Percentiles rank a stretch among this genome's conserved stretches.
phyloP scores from a whole-genome alignment of 805 yeast genomes.

The Candida maris region DNA sequence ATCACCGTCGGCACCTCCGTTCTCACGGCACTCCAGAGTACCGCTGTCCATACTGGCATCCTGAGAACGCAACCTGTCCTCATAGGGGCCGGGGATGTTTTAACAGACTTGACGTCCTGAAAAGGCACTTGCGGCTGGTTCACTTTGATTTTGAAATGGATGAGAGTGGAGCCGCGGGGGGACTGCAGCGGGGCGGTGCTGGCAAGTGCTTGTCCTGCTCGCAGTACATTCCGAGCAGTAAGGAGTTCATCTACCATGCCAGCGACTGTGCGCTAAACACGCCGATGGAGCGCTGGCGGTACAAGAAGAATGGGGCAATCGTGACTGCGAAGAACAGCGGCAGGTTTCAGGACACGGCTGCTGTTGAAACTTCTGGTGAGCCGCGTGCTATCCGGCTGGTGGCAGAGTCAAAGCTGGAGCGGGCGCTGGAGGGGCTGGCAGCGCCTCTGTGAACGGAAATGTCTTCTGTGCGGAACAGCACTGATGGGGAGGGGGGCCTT shows the following conservation, averaged over 20 bases:
- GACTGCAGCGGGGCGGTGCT: conserved; percentile 42
- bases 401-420: no score
- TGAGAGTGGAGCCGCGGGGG: conserved; percentile 22
- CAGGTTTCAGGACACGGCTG: no score
- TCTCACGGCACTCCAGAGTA: conserved; percentile 65
- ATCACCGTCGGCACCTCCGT: conserved; percentile 61
- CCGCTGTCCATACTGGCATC: conserved; percentile 70
- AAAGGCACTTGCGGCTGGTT: conserved; percentile 66
- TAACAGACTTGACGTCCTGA: conserved; percentile 68
- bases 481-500: no score
- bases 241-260: conserved; percentile 62
- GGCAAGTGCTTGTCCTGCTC: conserved; percentile 72
- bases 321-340: conserved; percentile 29
- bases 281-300: conserved; percentile 33
- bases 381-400: no score
- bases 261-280: conserved; percentile 51
- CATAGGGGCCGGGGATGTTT: conserved; percentile 77
- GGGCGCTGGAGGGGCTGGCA: no score
- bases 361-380: no score
- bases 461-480: no score
- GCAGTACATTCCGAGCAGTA: conserved; percentile 49
- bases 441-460: no score
- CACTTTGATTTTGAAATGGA: conserved; percentile 51
- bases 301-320: conserved; percentile 30
- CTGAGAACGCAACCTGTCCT: conserved; percentile 56